A percentile compares a stretch with the other conserved stretches of the same genome.
These are phyloP conservation scores for Pezicula carpinea DNA, from an alignment of 2,329 filamentous ascomycete species.

Conservation along the genomic window DNA sequence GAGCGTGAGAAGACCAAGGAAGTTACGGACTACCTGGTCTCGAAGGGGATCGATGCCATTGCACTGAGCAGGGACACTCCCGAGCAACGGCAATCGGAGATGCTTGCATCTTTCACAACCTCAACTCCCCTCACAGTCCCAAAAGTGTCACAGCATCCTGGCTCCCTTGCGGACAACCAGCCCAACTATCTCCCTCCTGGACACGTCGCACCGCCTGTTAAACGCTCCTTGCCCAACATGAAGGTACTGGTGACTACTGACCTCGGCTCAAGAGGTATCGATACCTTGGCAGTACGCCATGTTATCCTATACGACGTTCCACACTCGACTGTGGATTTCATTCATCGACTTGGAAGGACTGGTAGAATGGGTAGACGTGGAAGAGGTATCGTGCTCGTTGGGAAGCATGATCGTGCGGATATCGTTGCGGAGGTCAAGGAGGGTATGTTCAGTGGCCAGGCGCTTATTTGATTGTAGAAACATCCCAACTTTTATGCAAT, in stretches of 20 bases:
- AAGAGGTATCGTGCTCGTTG: conserved; percentile 83
- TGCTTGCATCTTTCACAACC: conserved; percentile 68
- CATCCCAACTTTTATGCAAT: not conserved
- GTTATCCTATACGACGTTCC: conserved; percentile 97
- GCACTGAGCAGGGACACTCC: conserved; percentile 81
- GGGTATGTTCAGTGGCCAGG: conserved; percentile 79
- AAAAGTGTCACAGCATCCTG: conserved; percentile 28
- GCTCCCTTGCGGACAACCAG: conserved; percentile 35
- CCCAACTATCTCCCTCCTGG: conserved; percentile 27
- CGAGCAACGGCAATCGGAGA: conserved; percentile 71
- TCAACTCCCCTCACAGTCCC: conserved; percentile 34
- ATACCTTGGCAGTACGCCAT: conserved; percentile 84
- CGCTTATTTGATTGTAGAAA: conserved; percentile 51
- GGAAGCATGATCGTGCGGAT: conserved; percentile 83
- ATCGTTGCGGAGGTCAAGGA: conserved; percentile 88
- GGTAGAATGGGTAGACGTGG: conserved; percentile 91
- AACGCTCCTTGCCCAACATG: conserved; percentile 58
- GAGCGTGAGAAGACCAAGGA: conserved; percentile 85
- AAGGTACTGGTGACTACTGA: conserved; percentile 95
- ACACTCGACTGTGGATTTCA: conserved; percentile 96
- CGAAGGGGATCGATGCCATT: conserved; percentile 84
- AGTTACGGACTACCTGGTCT: conserved; percentile 71
- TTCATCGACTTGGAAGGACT: conserved; percentile 87
- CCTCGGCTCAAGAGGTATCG: conserved; percentile 85
- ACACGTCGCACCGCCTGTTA: conserved; percentile 17